A percentile compares a stretch with the other conserved stretches of the same genome.
These are phyloP conservation scores for Saccharomycopsis capsularis DNA, from an alignment of 805 yeast genomes.

Conservation along the genomic window DNA sequence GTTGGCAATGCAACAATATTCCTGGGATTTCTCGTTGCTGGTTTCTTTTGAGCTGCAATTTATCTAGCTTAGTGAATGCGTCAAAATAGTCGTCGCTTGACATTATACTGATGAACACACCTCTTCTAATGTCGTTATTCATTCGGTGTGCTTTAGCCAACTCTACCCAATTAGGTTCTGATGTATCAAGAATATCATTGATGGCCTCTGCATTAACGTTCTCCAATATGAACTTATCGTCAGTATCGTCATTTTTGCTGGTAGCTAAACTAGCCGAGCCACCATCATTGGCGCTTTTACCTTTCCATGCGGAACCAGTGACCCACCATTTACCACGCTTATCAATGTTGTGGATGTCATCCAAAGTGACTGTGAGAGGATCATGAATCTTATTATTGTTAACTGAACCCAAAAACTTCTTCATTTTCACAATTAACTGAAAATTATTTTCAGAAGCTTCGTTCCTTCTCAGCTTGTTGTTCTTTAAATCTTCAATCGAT, in stretches of 20 bases:
- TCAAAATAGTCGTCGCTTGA: conserved; percentile 90
- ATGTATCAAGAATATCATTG: conserved; percentile 55
- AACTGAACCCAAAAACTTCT: conserved; percentile 54
- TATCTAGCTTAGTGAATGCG: conserved; percentile 76
- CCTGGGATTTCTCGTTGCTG: conserved; percentile 86
- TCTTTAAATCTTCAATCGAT: conserved; percentile 76
- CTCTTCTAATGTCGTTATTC: conserved; percentile 93
- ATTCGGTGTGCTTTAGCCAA: conserved; percentile 81
- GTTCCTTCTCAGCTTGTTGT: conserved; percentile 58
- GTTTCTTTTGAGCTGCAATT: conserved; percentile 63
- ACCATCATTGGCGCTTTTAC: conserved; percentile 28
- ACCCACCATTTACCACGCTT: conserved; percentile 98
- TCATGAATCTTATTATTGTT: conserved; percentile 46
- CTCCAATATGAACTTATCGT: conserved; percentile 1
- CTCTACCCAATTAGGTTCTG: conserved; percentile 84
- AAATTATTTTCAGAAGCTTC: conserved; percentile 39
- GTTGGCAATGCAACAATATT: conserved; percentile 78
- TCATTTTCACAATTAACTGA: conserved; percentile 50
- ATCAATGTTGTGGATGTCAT: conserved; percentile 71
- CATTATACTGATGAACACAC: conserved; percentile 90
- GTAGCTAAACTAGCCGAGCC: conserved; percentile 22
- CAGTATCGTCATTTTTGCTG: conserved; percentile 22
- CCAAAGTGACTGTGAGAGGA: conserved; percentile 75
- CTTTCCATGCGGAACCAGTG: conserved; percentile 97
- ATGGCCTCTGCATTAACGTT: conserved; percentile 36